phyloP scores from a whole-genome alignment of 2,329 filamentous ascomycete species.

The Botrytis paeoniae region DNA sequence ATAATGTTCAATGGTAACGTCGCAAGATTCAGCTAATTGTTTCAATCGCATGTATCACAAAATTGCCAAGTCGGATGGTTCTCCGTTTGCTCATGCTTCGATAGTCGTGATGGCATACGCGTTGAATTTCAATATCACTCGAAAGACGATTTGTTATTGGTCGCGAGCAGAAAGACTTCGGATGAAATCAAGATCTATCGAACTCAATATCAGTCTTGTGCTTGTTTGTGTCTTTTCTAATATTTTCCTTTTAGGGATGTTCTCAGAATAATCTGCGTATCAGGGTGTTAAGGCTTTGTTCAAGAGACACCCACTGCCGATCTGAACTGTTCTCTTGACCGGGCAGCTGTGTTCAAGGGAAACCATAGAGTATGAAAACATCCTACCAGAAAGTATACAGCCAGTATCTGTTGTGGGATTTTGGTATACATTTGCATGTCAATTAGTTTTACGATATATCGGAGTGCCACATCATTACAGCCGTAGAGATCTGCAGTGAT shows the following conservation, averaged over 20 bases:
- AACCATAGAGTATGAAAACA: not conserved
- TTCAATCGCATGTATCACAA: not conserved
- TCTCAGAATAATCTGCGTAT: not conserved
- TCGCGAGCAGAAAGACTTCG: not conserved
- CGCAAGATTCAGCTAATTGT: too few relatives aligned
- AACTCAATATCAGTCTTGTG: not conserved
- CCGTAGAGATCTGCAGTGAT: not conserved
- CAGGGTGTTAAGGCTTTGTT: too few relatives aligned
- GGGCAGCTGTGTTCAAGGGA: not conserved
- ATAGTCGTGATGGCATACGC: not conserved
- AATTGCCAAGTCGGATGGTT: not conserved
- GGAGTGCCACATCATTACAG: not conserved
- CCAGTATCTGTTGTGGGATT: not conserved
- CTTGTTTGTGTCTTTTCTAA: not conserved
- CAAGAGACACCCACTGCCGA: too few relatives aligned
- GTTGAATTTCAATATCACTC: not conserved
- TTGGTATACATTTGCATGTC: not conserved
- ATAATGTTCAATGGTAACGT: not conserved
- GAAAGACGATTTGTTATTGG: not conserved
- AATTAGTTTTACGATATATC: not conserved
- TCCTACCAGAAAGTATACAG: not conserved
- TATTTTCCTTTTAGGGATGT: not conserved
- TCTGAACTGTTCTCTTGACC: not conserved
- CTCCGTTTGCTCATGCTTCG: not conserved
- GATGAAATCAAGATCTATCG: not conserved